Base-by-base conservation (phyloP, 108 stramenopile genomes). In the Fragilaria crotonensis region DNA sequence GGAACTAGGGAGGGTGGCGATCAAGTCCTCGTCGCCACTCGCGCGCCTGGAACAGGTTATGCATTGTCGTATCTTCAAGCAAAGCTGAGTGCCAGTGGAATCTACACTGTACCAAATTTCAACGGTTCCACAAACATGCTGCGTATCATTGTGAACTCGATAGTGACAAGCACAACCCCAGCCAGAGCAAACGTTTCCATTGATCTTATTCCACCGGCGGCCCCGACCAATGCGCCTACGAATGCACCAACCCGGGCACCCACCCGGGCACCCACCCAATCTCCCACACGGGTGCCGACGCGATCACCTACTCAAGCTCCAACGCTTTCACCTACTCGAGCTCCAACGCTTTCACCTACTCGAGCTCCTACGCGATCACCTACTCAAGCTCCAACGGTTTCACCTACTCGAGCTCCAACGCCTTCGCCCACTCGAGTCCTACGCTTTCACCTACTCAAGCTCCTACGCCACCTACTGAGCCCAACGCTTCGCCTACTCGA, bases 91-190 rank as follows among this genome's bases (percentile, higher is more conserved):
- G 11, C 25, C 3, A 25, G 25, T 25, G 22, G 18, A 1, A 2
- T 2, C 3, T 52, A 52, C 11, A 3, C 51, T 11, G 58, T 76
- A 28, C 22, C 58, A 21, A 66, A 67, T 2, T 76, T 57, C 30
- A 7, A 22, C 23, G 57, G 66, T 5, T 47, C 11, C 14, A 41
- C 36, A 7, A 41, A 41, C 14, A 41, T 14, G 14, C 36, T 41
- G 36, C 7, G 11, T 41, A 41, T 41, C 36, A 41, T 14, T 11
- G 36, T 41, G 14, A 41, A 11, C 14, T 41, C 36, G 14, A 7
- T 41, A 11, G 36, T 41, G 11, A 41, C 36, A 41, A 41, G 11
- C 14, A 41, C 36, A 41, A 14, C 14, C 14, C 36, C 36, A 11
- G 36, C 11, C 11, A 7, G 36, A 11, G 36, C 36, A 7, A 41